Evolutionary conservation across 2,329 filamentous ascomycete species (phyloP), one percentile per base, ranked within the genome.

Genomic region (Fusarium sp.): DNA sequence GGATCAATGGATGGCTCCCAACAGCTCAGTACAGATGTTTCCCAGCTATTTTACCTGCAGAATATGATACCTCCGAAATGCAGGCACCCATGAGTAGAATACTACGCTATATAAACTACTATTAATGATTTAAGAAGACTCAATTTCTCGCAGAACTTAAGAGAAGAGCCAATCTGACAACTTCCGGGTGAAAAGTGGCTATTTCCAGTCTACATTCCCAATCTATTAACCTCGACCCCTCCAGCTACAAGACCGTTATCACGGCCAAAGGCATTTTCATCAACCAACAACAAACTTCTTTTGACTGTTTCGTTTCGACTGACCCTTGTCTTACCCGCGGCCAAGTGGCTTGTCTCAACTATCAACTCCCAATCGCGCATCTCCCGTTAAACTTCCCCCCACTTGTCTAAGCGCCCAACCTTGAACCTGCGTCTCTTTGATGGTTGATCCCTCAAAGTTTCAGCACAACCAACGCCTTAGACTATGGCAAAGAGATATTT

Each of bases 321-420:
- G 52, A 43, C 48, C 46, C 45, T 62, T 41, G 32, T 48, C 60
- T 59, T 55, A 57, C 49, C 51, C 48, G 60, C 57, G 61, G 55
- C 67, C 64, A 70, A 67, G 71, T 73, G 71, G 71, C 67, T 62
- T 62, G 62, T 57, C 46, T 50, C 62, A 23, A 44, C 61, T 57
- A 44, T 50, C 62, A 23, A 44, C 61, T 46, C 67, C 71, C 72
- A 74, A 69, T 74, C 58, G 62, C 47, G 56, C 54, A 40, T 64
- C 50, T 49, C 47, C 25, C 39, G 23, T 19, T 39, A 40, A 43
- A 27, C 46, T 19, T 48, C 53, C 56, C 69, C 67, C 71, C 72
- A 73, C 71, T 56, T 58, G 59, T 64, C 49, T 74, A 74, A 74
- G 72, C 71, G 72, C 72, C 67, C 30, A 66, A 67, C 60, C 60